Conservation (phyloP, 169 alveolate genomes). For the Plasmodium gonderi region DNA sequence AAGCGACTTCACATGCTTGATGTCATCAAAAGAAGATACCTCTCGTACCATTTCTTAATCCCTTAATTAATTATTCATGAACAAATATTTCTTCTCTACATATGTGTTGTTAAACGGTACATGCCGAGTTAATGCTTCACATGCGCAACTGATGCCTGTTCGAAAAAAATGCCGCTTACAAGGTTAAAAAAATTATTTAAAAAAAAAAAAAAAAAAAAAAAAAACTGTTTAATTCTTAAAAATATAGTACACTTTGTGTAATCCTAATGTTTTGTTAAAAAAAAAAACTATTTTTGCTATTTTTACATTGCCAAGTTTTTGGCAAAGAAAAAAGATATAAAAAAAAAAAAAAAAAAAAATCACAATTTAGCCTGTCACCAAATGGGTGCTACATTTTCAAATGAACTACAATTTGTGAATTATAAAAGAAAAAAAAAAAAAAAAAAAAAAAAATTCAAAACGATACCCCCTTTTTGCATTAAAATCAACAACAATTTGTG, state of each 20-base stretch:
- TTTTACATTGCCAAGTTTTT: neutral
- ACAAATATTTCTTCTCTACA: neutral
- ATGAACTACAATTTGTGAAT: neutral
- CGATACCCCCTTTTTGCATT: neutral
- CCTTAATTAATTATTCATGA: neutral
- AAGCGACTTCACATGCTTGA: neutral
- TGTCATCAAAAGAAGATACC: neutral
- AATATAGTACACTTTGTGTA: neutral
- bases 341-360: neutral
- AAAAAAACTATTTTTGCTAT: neutral
- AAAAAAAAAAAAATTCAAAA: too few species aligned
- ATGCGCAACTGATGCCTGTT: neutral
- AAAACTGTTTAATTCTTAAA: neutral
- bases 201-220: neutral
- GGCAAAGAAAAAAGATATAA: too few species aligned
- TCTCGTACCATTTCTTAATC: neutral
- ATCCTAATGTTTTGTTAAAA: neutral
- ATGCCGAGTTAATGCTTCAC: neutral
- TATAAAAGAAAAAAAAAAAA: neutral
- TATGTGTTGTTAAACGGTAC: too few species aligned
- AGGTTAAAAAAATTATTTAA: neutral
- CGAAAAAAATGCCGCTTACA: neutral
- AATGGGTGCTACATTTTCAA: neutral
- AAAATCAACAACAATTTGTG: too few species aligned
- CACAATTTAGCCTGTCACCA: neutral